phyloP scores from a whole-genome alignment of 768 basidiomycete species.

The Hericium coralloides region DNA sequence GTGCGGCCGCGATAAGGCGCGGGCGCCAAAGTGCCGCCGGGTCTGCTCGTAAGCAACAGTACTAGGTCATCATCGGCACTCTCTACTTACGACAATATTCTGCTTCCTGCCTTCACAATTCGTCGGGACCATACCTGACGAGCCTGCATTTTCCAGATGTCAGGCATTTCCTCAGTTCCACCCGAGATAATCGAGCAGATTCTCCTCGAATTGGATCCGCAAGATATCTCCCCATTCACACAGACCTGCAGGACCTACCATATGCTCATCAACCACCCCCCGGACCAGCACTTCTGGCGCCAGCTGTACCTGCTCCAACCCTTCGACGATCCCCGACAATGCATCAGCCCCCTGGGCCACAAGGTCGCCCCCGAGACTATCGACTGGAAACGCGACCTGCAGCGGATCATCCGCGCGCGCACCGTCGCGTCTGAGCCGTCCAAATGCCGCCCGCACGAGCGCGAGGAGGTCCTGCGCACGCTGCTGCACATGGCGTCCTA shows the following conservation, averaged over 20 bases:
- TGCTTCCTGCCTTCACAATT: too few relatives aligned
- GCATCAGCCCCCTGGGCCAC: conserved; percentile 30
- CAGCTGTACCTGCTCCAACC: conserved; percentile 52
- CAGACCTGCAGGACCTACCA: conserved; percentile 39
- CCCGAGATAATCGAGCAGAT: conserved; percentile 53
- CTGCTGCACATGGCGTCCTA: conserved; percentile 40
- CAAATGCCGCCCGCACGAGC: conserved; percentile 35
- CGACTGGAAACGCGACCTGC: conserved; percentile 45
- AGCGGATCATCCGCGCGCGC: conserved; percentile 46
- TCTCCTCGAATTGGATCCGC: conserved; percentile 47
- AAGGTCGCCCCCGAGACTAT: conserved; percentile 7
- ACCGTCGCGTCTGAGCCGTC: conserved; percentile 31
- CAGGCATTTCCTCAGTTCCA: conserved; percentile 26
- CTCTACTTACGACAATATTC: too few relatives aligned
- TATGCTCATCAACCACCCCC: conserved; percentile 35
- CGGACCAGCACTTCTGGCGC: conserved; percentile 51
- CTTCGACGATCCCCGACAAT: conserved; percentile 55
- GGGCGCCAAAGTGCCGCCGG: too few relatives aligned
- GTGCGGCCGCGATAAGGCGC: too few relatives aligned
- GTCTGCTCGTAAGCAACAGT: too few relatives aligned
- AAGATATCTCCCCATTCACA: conserved; percentile 45
- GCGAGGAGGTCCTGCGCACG: conserved; percentile 33
- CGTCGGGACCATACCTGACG: too few relatives aligned
- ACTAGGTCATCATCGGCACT: too few relatives aligned
- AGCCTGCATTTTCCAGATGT: too few relatives aligned